Base-by-base conservation (phyloP, 1,139 yeast species). In the Taiozyma sp. region DNA sequence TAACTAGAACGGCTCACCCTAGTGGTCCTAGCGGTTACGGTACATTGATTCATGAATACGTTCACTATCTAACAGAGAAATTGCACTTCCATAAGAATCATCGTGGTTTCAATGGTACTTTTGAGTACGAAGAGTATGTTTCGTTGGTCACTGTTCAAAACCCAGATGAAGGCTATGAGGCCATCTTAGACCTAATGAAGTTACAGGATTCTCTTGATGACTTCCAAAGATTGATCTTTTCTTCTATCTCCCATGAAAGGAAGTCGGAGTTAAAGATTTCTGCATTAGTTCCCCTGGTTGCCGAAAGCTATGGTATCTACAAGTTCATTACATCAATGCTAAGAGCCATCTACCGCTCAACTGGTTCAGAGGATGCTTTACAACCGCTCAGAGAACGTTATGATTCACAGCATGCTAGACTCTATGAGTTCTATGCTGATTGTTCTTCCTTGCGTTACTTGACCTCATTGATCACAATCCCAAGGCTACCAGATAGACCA, bases 141-240 rank as follows among this genome's bases (percentile, higher is more conserved):
- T 88, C 97, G 2, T 76, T 93, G 58, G 79, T 90, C 54, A 84
- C 91, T 4, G 95, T 89, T 41, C 85, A 88, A 62, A 97, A 93
- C 65, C 97, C 97, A 3, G 91, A 93, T 64, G 97, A 90, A 69
- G 98, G 98, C 7, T 93, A 88, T 65, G 97, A 91, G 63, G 83
- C 96, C 1, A 81, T 91, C 56, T 69, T 89, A 57, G 97, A 89
- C 65, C 73, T 93, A 62, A 85, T 90, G 90, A 82, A 83, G 50
- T 73, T 91, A 52, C 97, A 90, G 68, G 97, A 91, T 63, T 77
- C 83, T 46, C 81, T 91, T 55, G 95, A 88, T 65, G 86, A 85
- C 56, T 81, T 88, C 56, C 93, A 88, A 60, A 81, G 86, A 56
- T 72, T 88, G 48, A 79, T 91, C 26, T 87, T 93, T 66, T 83